Conservation (phyloP, 2,329 filamentous ascomycete genomes). For the Verticillium isaacii region DNA sequence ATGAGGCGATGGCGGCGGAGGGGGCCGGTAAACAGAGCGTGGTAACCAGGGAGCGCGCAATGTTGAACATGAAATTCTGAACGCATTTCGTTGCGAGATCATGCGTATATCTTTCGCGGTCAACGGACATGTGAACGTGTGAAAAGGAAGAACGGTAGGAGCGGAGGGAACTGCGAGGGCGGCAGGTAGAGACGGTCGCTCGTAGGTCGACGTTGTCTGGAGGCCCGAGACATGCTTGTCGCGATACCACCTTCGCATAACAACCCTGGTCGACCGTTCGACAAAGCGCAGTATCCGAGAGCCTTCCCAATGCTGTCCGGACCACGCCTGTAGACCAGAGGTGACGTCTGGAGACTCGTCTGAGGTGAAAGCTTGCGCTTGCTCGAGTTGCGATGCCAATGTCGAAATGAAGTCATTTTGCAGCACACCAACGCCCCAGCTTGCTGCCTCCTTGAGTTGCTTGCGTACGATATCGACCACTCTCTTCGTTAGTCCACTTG, state of each 20-base stretch:
- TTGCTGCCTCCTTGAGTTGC: conserved; percentile 79
- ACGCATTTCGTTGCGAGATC: conserved; percentile 91
- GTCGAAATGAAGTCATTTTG: conserved; percentile 47
- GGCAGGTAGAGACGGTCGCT: conserved; percentile 67
- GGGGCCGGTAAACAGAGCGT: conserved; percentile 74
- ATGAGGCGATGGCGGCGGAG: conserved; percentile 72
- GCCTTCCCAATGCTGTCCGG: conserved; percentile 79
- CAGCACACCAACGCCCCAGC: conserved; percentile 75
- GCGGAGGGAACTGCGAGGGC: conserved; percentile 76
- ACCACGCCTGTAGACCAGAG: conserved; percentile 53
- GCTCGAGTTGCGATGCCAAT: conserved; percentile 41
- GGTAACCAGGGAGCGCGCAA: conserved; percentile 85
- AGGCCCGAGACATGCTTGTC: conserved; percentile 66
- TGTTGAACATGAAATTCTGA: conserved; percentile 88
- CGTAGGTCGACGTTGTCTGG: conserved; percentile 57
- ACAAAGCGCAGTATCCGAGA: conserved; percentile 77
- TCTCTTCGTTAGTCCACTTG: conserved; percentile 79
- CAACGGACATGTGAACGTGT: conserved; percentile 93
- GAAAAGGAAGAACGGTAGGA: conserved; percentile 92
- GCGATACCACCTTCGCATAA: conserved; percentile 82
- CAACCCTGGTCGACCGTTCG: conserved; percentile 74
- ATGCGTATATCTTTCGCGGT: conserved; percentile 86
- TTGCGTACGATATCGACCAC: conserved; percentile 88
- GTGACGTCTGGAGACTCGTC: conserved; percentile 30
- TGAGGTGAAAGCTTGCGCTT: conserved; percentile 29